A percentile compares a stretch with the other conserved stretches of the same genome.
Evolutionary conservation across 257 asterid genomes (phyloP).

Genomic region (Vinca minor): DNA sequence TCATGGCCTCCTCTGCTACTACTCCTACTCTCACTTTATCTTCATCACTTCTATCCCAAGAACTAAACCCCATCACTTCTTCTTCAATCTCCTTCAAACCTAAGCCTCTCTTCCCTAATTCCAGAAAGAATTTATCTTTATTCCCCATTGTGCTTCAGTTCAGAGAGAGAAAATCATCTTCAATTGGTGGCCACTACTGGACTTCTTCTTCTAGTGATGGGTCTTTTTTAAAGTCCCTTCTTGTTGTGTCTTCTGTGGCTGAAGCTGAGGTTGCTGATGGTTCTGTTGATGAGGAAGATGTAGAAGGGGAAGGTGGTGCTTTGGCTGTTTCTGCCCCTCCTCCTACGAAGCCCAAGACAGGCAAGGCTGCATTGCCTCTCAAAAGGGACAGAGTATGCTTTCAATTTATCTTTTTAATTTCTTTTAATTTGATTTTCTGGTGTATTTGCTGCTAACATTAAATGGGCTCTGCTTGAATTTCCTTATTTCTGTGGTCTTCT

Average conservation of each 20-base stretch:
- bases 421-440: neutral
- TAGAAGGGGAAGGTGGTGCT: constrained; percentile 19
- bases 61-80: constrained; percentile 17
- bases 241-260: constrained; percentile 29
- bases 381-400: constrained; percentile 76
- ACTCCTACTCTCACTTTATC: constrained; percentile 19
- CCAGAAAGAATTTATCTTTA: constrained; percentile 10
- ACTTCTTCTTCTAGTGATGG: constrained; percentile 30
- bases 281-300: constrained; percentile 22
- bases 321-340: constrained; percentile 44
- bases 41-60: constrained; percentile 26
- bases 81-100: constrained; percentile 16
- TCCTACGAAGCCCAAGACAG: constrained; percentile 67
- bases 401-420: neutral
- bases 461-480: constrained; percentile 1
- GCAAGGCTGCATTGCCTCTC: constrained; percentile 80
- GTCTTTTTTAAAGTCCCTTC: constrained; percentile 32
- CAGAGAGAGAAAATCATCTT: constrained; percentile 15
- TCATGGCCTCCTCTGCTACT: constrained; percentile 26
- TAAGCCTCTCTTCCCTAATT: constrained; percentile 15
- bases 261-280: constrained; percentile 42
- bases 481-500: neutral
- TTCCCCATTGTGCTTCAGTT: constrained; percentile 17
- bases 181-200: constrained; percentile 13
- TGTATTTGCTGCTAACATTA: neutral